Evolutionary conservation across 2,329 filamentous ascomycete genomes (phyloP).

Genomic region (Alternaria sp.): DNA sequence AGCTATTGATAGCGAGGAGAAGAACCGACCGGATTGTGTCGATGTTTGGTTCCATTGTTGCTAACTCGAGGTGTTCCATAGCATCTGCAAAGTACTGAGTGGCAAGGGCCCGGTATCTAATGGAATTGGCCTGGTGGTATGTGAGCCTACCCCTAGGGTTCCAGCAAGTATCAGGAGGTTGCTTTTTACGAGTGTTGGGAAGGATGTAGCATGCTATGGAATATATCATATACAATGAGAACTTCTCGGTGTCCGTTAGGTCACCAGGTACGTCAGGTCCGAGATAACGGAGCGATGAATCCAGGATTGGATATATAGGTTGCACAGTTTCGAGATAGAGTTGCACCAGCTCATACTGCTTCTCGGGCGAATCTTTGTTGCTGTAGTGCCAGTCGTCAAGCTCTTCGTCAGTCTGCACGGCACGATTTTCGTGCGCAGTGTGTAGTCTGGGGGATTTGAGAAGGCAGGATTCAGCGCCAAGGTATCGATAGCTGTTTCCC

Average conservation of each 20-base stretch:
- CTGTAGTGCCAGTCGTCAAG: slow-evolving; percentile 34
- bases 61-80: slow-evolving; percentile 40
- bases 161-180: slow-evolving; percentile 27
- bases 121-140: slow-evolving; percentile 37
- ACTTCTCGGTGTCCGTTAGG: slow-evolving; percentile 34
- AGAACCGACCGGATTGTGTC: slow-evolving; percentile 41
- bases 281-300: slow-evolving; percentile 36
- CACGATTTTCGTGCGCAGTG: slow-evolving; percentile 17
- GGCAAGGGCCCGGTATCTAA: slow-evolving; percentile 39
- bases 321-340: slow-evolving; percentile 39
- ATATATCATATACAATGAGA: slow-evolving; percentile 46
- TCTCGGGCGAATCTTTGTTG: slow-evolving; percentile 32
- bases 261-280: slow-evolving; percentile 27
- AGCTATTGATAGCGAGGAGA: slow-evolving; percentile 44
- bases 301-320: slow-evolving; percentile 40
- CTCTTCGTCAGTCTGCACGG: slow-evolving; percentile 25
- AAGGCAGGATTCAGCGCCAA: slow-evolving; percentile 44
- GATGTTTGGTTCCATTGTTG: slow-evolving; percentile 42
- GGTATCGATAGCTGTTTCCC: slow-evolving; percentile 42
- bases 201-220: slow-evolving; percentile 44
- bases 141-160: slow-evolving; percentile 33
- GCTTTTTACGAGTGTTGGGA: slow-evolving; percentile 33
- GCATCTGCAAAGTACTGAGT: slow-evolving; percentile 36
- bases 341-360: slow-evolving; percentile 39
- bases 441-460: slow-evolving; percentile 40